Base-by-base conservation (phyloP, 192 early-diverging fungal genomes). In the Podila minutissima region DNA sequence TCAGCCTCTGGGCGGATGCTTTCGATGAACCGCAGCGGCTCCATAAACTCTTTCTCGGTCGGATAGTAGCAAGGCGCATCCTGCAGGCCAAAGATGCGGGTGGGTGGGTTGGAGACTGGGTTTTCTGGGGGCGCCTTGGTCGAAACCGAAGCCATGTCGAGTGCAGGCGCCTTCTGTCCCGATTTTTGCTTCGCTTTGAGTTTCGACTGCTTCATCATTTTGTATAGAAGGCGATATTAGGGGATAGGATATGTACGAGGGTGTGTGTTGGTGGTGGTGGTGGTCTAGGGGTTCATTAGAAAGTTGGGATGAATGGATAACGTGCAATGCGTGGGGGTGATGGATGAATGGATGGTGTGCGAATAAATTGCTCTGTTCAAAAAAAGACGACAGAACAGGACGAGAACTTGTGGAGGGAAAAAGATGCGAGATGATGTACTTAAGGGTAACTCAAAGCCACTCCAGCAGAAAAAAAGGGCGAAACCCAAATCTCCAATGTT, bases 1-100 rank as follows among this genome's bases (percentile, higher is more conserved):
- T 97, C 94, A 57, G 91, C 96, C 71, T 89, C 83, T 2, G 86
- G 72, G 15, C 92, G 86, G 74, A 98, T 97, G 62, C 81, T 88
- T 60, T 93, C 90, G 82, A 99, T 95, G 79, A 94, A 99, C 62
- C 82, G 81, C 28, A 97, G 83, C 15, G 97, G 97, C 70, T 96
- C 91, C 13, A 69, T 59, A 88, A 96, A 98, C 85, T 99, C 93
- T 48, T 94, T 86, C 5, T 68, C 55, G 5, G 95, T 93, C 11
- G 97, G 97, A 60, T 92, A 89, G 83, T 92, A 97, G 13, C 87
- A 88, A 1, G 95, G 95, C 2, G 94, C 94, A 50, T 92, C 84
- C 15, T 83, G 82, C 10, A 97, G 74, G 32, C 92, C 94, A 88
- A 95, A 96, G 53, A 89, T 84, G 75, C 88, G 86, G 35, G 72